phyloP scores from a whole-genome alignment of 164 flowering plant genomes.

The Macadamia integrifolia region DNA sequence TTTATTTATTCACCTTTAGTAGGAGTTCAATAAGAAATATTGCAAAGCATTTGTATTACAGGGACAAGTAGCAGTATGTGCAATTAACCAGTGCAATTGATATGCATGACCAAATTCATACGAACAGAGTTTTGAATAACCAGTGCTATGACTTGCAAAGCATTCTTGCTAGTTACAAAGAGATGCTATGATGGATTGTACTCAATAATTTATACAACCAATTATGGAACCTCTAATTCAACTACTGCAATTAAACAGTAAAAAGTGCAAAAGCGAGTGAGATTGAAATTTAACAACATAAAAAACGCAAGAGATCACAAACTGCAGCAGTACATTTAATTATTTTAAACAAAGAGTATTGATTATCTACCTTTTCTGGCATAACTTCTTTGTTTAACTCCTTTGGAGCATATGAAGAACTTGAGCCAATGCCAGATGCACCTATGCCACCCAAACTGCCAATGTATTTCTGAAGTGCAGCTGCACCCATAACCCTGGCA shows the following conservation, averaged over 20 bases:
- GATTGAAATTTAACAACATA: background rate
- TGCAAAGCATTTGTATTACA: too few relatives aligned
- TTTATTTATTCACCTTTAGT: background rate
- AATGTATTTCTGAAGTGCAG: conserved; percentile 91
- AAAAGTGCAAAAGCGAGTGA: background rate
- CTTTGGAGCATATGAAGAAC: conserved; percentile 90
- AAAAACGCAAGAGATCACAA: background rate
- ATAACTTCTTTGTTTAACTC: conserved; percentile 83
- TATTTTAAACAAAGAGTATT: background rate
- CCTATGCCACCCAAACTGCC: conserved; percentile 93
- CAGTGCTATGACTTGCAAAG: background rate
- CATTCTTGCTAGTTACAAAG: background rate
- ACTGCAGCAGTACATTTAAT: background rate
- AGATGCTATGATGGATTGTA: background rate
- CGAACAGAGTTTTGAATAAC: background rate
- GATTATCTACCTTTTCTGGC: conserved; percentile 77
- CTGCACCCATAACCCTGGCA: conserved; percentile 83
- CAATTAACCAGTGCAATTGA: too few relatives aligned
- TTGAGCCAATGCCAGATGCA: conserved; percentile 92
- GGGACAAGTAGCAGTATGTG: too few relatives aligned
- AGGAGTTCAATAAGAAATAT: too few relatives aligned
- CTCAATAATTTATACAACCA: background rate
- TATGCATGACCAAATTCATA: background rate
- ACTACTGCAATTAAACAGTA: background rate
- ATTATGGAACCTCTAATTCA: background rate